These are phyloP conservation scores for Themeda triandra DNA, from an alignment of 176 grass and related monocot genomes.

Conservation along the genomic window DNA sequence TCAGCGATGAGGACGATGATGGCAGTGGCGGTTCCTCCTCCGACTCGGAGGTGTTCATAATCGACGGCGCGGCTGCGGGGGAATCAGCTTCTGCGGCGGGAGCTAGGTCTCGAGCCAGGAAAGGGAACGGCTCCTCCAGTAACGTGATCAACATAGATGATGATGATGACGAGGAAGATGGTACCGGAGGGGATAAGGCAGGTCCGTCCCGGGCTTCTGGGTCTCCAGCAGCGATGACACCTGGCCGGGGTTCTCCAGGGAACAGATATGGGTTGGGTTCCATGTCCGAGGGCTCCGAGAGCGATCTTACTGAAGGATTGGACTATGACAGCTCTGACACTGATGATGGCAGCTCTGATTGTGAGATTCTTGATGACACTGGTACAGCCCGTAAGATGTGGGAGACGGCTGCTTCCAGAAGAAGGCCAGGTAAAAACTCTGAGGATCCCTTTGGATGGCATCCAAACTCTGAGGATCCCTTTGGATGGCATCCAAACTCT, in stretches of 20 bases:
- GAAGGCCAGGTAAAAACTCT: neutral
- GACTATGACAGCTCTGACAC: constrained; percentile 24
- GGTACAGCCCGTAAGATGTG: constrained; percentile 54
- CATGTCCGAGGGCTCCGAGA: constrained; percentile 41
- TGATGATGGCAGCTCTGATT: constrained; percentile 50
- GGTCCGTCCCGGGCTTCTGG: neutral
- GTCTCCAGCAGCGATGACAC: neutral
- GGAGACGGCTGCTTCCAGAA: constrained; percentile 77
- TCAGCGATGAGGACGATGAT: constrained; percentile 32
- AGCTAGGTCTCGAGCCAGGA: constrained; percentile 28
- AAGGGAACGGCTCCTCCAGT: constrained; percentile 24
- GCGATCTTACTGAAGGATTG: constrained; percentile 29
- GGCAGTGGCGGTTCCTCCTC: neutral
- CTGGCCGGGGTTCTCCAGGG: constrained; percentile 23
- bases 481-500: neutral
- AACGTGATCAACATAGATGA: constrained; percentile 86
- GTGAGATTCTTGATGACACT: constrained; percentile 70
- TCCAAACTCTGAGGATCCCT: neutral
- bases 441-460: constrained; percentile 3
- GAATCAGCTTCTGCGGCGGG: constrained; percentile 1
- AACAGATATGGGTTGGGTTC: constrained; percentile 56
- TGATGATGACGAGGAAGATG: constrained; percentile 44
- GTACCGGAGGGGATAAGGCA: neutral
- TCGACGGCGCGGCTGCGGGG: neutral
- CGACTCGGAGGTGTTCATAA: constrained; percentile 48